A percentile compares a stretch with the other conserved stretches of the same genome.
phyloP scores from a whole-genome alignment of 768 basidiomycete genomes.

The Termitomyces titanicus region DNA sequence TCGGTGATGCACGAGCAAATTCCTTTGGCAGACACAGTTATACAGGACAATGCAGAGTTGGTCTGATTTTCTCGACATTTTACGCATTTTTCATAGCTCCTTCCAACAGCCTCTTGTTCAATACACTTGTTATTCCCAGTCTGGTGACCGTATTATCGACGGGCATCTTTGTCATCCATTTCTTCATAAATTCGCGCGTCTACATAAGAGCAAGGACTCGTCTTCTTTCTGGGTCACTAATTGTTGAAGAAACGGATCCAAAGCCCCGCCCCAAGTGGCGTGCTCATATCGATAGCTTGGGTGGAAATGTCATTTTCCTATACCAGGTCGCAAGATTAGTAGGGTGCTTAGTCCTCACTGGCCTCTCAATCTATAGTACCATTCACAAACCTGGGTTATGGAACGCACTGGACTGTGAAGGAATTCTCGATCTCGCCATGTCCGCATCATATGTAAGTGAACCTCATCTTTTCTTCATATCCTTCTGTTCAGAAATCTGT shows the following conservation, averaged over 20 bases:
- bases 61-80: not conserved
- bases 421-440: constrained; percentile 28
- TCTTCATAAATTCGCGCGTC: constrained; percentile 4
- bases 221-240: not conserved
- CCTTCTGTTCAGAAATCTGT: not conserved
- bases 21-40: not conserved
- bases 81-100: not conserved
- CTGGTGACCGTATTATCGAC: constrained; percentile 15
- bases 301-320: constrained; percentile 43
- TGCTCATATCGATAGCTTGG: constrained; percentile 37
- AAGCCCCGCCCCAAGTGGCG: constrained; percentile 21
- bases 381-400: not conserved
- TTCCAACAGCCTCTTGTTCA: not conserved
- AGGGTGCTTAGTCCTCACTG: constrained; percentile 44
- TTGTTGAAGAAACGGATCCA: constrained; percentile 1
- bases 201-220: constrained; percentile 4
- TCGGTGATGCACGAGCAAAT: not conserved
- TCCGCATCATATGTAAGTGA: constrained; percentile 28
- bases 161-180: constrained; percentile 12
- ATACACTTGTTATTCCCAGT: constrained; percentile 16
- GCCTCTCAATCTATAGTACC: constrained; percentile 38
- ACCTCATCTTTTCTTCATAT: not conserved
- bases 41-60: not conserved
- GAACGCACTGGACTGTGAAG: not conserved
- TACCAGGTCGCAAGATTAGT: constrained; percentile 45